These are phyloP conservation scores for Coix lacrymajobi DNA, from an alignment of 176 grass and related monocot species.

Conservation along the genomic window DNA sequence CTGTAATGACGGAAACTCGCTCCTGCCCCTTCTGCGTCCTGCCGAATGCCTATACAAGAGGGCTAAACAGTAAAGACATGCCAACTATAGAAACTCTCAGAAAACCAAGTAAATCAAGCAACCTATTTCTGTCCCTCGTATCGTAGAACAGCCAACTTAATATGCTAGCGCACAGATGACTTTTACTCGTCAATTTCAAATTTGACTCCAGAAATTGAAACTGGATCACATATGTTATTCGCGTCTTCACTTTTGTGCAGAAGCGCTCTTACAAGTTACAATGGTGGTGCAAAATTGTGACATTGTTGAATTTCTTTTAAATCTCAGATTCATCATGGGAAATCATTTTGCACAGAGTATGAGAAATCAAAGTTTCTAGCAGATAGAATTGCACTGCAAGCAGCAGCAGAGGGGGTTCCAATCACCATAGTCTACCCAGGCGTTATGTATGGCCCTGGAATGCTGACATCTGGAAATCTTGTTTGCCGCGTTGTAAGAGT, in stretches of 20 bases:
- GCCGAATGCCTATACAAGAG: too few relatives aligned
- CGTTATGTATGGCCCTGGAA: conserved; percentile 79
- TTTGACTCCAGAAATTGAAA: neutral
- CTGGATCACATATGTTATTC: neutral
- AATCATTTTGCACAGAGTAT: conserved; percentile 94
- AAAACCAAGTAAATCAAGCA: too few relatives aligned
- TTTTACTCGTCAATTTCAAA: neutral
- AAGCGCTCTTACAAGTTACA: neutral
- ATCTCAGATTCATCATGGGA: conserved; percentile 66
- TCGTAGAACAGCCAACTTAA: neutral
- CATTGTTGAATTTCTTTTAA: neutral
- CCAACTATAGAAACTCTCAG: too few relatives aligned
- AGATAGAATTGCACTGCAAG: conserved; percentile 71
- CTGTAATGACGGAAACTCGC: too few relatives aligned
- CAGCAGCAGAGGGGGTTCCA: conserved; percentile 68
- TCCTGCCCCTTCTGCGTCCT: too few relatives aligned
- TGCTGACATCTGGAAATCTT: conserved; percentile 76
- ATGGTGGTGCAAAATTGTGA: neutral
- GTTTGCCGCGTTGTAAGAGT: conserved; percentile 63
- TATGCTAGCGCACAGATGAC: neutral
- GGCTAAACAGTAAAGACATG: too few relatives aligned
- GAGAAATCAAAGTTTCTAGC: conserved; percentile 88
- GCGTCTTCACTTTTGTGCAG: neutral
- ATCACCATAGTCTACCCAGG: conserved; percentile 81
- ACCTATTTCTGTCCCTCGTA: neutral